Conservation (phyloP, 768 basidiomycete species). For the Cystobasidium ongulense region DNA sequence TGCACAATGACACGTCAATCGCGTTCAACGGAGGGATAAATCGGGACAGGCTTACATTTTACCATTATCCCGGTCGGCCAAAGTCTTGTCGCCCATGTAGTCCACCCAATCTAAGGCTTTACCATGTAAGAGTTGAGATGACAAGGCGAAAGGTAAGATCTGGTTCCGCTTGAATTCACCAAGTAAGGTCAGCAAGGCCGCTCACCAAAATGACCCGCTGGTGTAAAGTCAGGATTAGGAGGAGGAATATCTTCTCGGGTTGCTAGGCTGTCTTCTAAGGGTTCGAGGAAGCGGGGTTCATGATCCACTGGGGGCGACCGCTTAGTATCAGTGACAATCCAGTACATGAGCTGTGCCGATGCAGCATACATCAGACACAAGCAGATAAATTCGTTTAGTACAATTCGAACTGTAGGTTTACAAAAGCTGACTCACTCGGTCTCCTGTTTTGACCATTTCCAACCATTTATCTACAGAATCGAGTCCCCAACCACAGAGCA, state of each 20-base stretch:
- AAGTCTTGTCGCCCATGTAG: not conserved
- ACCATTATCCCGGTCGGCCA: not conserved
- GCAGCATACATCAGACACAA: not conserved
- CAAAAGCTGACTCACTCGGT: not conserved
- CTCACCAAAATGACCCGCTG: not conserved
- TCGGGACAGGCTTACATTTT: not conserved
- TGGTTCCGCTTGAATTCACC: too few relatives aligned
- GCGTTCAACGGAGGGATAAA: not conserved
- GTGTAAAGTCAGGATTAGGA: not conserved
- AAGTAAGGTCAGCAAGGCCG: not conserved
- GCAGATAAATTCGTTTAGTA: not conserved
- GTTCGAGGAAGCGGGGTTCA: not conserved
- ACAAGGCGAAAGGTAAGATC: not conserved
- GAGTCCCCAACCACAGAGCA: not conserved
- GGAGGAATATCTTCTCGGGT: not conserved
- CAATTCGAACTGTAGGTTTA: not conserved
- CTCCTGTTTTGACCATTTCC: not conserved
- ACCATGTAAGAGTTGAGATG: not conserved
- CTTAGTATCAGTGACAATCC: not conserved
- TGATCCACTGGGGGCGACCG: not conserved
- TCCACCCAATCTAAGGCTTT: not conserved
- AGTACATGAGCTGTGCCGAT: conserved; percentile 1
- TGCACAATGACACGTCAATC: not conserved
- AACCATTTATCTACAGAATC: conserved; percentile 1
- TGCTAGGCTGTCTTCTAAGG: not conserved